Conservation (phyloP, 129 eudicot genomes). For the Glebionis coronaria region DNA sequence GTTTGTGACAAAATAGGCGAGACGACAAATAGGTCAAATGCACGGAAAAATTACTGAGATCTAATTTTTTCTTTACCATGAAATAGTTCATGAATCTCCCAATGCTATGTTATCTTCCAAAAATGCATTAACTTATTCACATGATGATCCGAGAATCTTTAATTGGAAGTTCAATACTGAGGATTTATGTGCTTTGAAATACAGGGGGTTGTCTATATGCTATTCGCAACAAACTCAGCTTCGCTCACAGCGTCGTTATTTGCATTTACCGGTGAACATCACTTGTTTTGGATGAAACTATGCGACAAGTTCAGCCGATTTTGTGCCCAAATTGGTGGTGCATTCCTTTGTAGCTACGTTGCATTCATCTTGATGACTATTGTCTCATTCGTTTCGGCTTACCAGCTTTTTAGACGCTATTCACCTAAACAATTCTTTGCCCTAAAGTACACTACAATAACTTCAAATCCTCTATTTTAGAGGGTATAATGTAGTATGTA, state of each 20-base stretch:
- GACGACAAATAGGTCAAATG: no score
- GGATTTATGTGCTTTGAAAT: background rate
- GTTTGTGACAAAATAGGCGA: no score
- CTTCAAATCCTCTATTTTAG: background rate
- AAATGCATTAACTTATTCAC: no score
- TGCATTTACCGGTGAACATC: slow-evolving; percentile 41
- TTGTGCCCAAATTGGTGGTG: slow-evolving; percentile 64
- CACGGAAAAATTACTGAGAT: no score
- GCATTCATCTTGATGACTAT: slow-evolving; percentile 44
- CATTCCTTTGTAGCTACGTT: slow-evolving; percentile 36
- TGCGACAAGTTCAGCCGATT: slow-evolving; percentile 59
- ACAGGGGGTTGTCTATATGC: slow-evolving; percentile 50
- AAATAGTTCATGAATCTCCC: no score
- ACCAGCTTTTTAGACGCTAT: slow-evolving; percentile 52
- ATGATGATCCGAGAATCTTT: no score
- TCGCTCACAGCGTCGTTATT: slow-evolving; percentile 27
- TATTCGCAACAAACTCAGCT: slow-evolving; percentile 50
- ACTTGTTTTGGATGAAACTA: slow-evolving; percentile 60
- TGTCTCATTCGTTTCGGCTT: slow-evolving; percentile 52
- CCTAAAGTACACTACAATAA: slow-evolving; percentile 28
- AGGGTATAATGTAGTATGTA: slow-evolving; percentile 9
- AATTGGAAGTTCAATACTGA: background rate
- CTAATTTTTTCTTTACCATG: no score
- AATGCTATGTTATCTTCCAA: no score
- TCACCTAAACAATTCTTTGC: slow-evolving; percentile 52